Base-by-base conservation (phyloP, 257 asterid species). In the Solanum ossicruentum region DNA sequence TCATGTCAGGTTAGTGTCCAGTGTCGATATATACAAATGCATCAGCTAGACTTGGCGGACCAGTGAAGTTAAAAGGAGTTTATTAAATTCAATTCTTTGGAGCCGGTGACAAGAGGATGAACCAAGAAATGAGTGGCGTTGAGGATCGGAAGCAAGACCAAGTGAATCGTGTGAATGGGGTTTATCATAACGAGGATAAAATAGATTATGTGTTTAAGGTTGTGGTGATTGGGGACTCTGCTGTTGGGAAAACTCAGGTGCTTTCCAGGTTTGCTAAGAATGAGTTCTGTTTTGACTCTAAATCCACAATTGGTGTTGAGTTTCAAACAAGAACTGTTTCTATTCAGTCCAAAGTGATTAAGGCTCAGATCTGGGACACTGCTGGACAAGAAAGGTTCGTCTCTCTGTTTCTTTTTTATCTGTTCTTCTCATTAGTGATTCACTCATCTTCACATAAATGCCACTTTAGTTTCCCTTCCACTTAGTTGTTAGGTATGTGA, bases 311-410 rank as follows among this genome's bases (percentile, higher is more conserved):
- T 66, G 95, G 97, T 8, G 97, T 94, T 47, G 98, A 93, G 89
- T 94, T 94, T 61, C 95, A 92, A 88, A 92, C 96, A 0, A 89
- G 97, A 80, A 93, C 97, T 6, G 91, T 94, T 1, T 87, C 71
- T 45, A 89, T 93, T 82, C 87, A 91, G 17, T 92, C 95, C 84
- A 94, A 94, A 88, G 88, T 92, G 82, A 83, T 94, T 45, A 94
- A 94, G 88, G 98, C 98, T 81, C 98, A 93, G 95, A 94, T 94
- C 97, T 93, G 98, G 98, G 98, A 94, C 85, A 94, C 97, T 78
- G 97, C 97, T 65, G 98, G 98, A 5, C 98, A 93, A 87, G 98
- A 94, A 89, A 93, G 98, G 97, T 92, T 58, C 9, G 54, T 32
- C 67, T 7, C 18, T 69, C 43, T 67, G 7, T 12, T 39, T 13